These are phyloP conservation scores for Xerocomus brunneocitrinus DNA, from an alignment of 768 basidiomycete species.

Conservation along the genomic window DNA sequence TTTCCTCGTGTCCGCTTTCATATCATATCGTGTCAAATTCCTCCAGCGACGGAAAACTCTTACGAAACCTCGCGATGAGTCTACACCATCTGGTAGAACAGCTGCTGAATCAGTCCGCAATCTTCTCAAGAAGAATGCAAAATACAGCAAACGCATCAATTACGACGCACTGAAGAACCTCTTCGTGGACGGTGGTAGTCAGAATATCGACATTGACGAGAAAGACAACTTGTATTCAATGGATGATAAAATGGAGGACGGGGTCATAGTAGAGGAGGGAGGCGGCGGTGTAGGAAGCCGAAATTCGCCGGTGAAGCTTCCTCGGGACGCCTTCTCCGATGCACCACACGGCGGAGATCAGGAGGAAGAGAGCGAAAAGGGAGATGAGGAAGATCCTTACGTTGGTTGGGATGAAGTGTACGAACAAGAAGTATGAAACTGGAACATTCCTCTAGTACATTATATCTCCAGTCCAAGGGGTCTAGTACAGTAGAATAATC, in stretches of 20 bases:
- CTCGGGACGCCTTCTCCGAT: constrained; percentile 4
- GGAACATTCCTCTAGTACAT: neutral
- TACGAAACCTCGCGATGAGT: constrained; percentile 67
- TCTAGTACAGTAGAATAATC: constrained; percentile 27
- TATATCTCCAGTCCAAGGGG: constrained; percentile 4
- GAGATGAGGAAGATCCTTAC: constrained; percentile 29
- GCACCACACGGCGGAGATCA: constrained; percentile 10
- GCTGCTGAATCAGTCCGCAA: constrained; percentile 34
- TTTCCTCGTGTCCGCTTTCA: constrained; percentile 24
- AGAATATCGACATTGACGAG: constrained; percentile 33
- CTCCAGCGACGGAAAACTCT: constrained; percentile 63
- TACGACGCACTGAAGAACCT: constrained; percentile 84
- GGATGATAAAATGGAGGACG: constrained; percentile 45
- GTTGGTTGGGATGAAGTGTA: constrained; percentile 50
- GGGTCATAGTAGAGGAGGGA: constrained; percentile 36
- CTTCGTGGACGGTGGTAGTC: constrained; percentile 46
- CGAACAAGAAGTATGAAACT: constrained; percentile 60
- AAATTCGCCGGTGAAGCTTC: constrained; percentile 32
- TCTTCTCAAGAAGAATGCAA: constrained; percentile 78
- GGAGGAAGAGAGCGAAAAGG: constrained; percentile 39
- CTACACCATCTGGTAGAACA: constrained; percentile 43
- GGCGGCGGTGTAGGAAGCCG: constrained; percentile 32
- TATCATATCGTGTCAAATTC: constrained; percentile 5
- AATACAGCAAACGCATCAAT: constrained; percentile 91
- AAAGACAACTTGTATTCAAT: constrained; percentile 51